A percentile compares a stretch with the other conserved stretches of the same genome.
phyloP scores from a whole-genome alignment of 2,329 filamentous ascomycete species.

The Penicillium olsonii region DNA sequence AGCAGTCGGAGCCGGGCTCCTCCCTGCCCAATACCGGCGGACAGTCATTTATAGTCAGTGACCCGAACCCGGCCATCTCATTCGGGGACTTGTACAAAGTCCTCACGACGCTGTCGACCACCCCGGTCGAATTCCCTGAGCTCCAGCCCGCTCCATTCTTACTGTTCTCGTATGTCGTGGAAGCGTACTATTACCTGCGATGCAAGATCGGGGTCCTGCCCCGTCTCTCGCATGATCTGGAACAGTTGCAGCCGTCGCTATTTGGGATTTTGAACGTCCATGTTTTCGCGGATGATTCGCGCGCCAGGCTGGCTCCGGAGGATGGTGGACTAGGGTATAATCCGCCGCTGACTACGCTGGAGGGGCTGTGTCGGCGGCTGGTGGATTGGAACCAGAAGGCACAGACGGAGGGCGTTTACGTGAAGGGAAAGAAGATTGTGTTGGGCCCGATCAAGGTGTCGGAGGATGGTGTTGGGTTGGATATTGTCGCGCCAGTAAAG shows the following conservation, averaged over 20 bases:
- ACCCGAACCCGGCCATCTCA: slow-evolving; percentile 48
- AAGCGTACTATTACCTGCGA: slow-evolving; percentile 33
- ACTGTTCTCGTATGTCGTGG: slow-evolving; percentile 34
- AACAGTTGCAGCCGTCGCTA: slow-evolving; percentile 34
- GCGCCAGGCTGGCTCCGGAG: slow-evolving; percentile 27
- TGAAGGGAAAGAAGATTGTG: slow-evolving; percentile 6
- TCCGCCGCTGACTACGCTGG: slow-evolving; percentile 32
- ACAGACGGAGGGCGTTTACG: slow-evolving; percentile 12
- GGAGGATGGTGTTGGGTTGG: slow-evolving; percentile 19
- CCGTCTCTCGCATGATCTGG: slow-evolving; percentile 26
- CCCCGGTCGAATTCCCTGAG: slow-evolving; percentile 29
- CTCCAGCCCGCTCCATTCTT: slow-evolving; percentile 30
- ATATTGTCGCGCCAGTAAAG: slow-evolving; percentile 18
- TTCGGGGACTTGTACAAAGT: slow-evolving; percentile 36
- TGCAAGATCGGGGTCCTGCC: slow-evolving; percentile 29
- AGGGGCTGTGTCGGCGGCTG: slow-evolving; percentile 36
- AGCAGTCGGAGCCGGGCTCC: slow-evolving; percentile 24
- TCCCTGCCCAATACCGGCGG: slow-evolving; percentile 41
- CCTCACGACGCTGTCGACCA: slow-evolving; percentile 31
- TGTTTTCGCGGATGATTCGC: slow-evolving; percentile 31
- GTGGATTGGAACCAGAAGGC: slow-evolving; percentile 35
- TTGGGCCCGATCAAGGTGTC: slow-evolving; percentile 15
- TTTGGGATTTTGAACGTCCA: slow-evolving; percentile 34
- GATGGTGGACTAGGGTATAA: slow-evolving; percentile 36
- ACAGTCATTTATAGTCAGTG: slow-evolving; percentile 54